A percentile compares a stretch with the other conserved stretches of the same genome.
These are phyloP conservation scores for Penicillium polonicum DNA, from an alignment of 2,329 filamentous ascomycete genomes.

Conservation along the genomic window DNA sequence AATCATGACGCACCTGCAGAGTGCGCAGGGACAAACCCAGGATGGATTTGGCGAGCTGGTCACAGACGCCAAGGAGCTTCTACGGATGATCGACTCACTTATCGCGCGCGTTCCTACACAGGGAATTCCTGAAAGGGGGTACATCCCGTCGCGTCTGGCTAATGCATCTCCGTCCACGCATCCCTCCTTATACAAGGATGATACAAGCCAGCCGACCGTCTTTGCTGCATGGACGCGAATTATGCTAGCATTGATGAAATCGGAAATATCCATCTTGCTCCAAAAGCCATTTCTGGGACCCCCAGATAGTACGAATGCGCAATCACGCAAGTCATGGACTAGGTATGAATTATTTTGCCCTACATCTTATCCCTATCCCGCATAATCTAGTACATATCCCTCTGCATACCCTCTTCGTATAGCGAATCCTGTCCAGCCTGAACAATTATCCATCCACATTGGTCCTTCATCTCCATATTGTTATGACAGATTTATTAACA, in stretches of 20 bases:
- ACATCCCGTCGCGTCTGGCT: neutral
- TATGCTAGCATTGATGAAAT: neutral
- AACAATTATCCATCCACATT: neutral
- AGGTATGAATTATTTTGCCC: neutral
- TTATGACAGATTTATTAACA: neutral
- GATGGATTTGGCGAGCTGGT: neutral
- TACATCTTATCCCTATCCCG: neutral
- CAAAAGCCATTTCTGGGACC: neutral
- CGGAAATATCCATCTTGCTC: neutral
- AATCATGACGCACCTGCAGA: neutral
- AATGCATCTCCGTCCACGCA: neutral
- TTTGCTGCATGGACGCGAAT: neutral
- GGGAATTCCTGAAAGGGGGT: neutral
- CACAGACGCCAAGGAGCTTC: neutral
- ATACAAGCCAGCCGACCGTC: neutral
- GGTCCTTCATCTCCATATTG: too few species aligned
- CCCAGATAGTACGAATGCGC: neutral
- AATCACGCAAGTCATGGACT: neutral
- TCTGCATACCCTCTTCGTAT: neutral
- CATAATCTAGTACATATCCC: neutral
- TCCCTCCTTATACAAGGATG: neutral
- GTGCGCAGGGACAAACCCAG: neutral
- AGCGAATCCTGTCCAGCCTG: neutral
- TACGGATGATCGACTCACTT: neutral
- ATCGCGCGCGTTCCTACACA: neutral